Conservation (phyloP, 139 green algal species). For the Nannochloris sp. region DNA sequence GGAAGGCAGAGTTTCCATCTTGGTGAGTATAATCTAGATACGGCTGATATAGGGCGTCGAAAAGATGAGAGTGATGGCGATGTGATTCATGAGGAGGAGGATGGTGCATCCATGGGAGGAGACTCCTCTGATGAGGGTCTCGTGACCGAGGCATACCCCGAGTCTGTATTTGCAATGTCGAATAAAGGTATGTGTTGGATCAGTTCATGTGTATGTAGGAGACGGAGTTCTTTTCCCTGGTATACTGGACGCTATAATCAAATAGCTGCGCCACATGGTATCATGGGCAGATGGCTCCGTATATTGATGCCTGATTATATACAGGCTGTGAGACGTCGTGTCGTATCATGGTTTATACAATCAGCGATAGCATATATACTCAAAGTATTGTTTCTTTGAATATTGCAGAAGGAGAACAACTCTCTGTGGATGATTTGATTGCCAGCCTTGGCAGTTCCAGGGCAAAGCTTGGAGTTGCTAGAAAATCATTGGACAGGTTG, state of each 20-base stretch:
- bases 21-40: neutral
- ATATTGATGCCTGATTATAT: slow-evolving; percentile 8
- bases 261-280: slow-evolving; percentile 4
- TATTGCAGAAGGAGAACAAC: slow-evolving; percentile 25
- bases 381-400: neutral
- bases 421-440: slow-evolving; percentile 70
- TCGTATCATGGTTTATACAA: neutral
- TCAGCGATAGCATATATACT: slow-evolving; percentile 1
- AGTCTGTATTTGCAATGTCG: slow-evolving; percentile 60
- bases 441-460: slow-evolving; percentile 27
- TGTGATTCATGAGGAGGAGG: slow-evolving; percentile 21
- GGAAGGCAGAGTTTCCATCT: neutral
- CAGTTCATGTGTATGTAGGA: neutral
- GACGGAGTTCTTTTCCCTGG: slow-evolving; percentile 26
- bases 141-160: slow-evolving; percentile 54
- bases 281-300: slow-evolving; percentile 27
- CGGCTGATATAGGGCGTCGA: neutral
- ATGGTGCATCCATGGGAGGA: slow-evolving; percentile 10
- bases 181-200: slow-evolving; percentile 24
- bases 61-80: slow-evolving; percentile 15
- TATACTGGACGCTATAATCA: neutral
- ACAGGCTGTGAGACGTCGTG: neutral
- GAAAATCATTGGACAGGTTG: slow-evolving; percentile 60
- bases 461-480: slow-evolving; percentile 34
- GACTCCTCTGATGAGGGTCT: neutral